Percentiles rank a stretch among this genome's conserved stretches.
phyloP scores from a whole-genome alignment of 2,329 filamentous ascomycete genomes.

The Pseudohalonectria lignicola region DNA sequence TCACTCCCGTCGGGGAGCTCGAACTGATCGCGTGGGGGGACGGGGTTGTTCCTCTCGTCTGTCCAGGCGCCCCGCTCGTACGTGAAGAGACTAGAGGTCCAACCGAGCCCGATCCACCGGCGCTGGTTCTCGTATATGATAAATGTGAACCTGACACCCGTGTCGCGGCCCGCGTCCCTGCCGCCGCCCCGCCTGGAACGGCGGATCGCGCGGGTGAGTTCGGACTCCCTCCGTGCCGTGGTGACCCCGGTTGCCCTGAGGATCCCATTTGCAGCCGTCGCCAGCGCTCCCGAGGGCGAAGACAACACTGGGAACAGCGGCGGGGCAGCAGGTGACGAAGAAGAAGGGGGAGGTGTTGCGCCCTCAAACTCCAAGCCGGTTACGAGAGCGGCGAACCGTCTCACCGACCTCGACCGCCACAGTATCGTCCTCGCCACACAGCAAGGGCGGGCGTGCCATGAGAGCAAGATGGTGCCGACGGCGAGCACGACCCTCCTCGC shows the following conservation, averaged over 20 bases:
- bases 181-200: constrained; percentile 16
- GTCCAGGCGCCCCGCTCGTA: constrained; percentile 91
- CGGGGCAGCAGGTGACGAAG: no score
- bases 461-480: constrained; percentile 75
- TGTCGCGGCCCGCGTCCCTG: constrained; percentile 36
- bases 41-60: constrained; percentile 82
- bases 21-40: constrained; percentile 62
- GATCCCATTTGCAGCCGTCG: no score
- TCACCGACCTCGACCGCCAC: constrained; percentile 74
- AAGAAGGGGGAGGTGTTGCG: constrained; percentile 20
- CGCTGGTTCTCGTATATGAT: constrained; percentile 95
- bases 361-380: constrained; percentile 70
- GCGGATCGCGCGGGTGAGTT: constrained; percentile 33
- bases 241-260: constrained; percentile 13
- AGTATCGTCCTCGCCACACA: constrained; percentile 77
- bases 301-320: no score
- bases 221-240: constrained; percentile 25
- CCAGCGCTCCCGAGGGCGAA: no score
- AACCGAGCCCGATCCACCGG: constrained; percentile 88
- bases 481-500: constrained; percentile 75
- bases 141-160: constrained; percentile 91
- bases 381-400: constrained; percentile 56
- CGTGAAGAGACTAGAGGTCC: constrained; percentile 83
- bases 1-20: constrained; percentile 52
- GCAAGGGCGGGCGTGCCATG: constrained; percentile 84